Evolutionary conservation across 805 yeast genomes (phyloP).

Genomic region (Suhomyces pyralidae): DNA sequence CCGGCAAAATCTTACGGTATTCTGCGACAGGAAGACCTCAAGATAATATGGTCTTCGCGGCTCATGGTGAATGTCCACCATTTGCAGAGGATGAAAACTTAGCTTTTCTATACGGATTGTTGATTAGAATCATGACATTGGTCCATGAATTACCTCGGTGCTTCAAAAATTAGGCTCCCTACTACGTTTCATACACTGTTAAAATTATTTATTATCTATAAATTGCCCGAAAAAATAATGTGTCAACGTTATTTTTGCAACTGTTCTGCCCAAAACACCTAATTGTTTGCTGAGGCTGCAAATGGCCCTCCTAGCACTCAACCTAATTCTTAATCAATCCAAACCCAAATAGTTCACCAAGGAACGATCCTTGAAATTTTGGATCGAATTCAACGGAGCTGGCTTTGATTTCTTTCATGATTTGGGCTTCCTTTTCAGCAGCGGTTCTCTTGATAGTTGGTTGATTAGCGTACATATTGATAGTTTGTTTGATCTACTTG

Average conservation of each 20-base stretch:
- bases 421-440: slow-evolving; percentile 46
- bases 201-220: neutral
- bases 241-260: neutral
- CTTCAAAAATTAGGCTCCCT: neutral
- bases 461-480: slow-evolving; percentile 3
- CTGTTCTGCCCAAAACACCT: neutral
- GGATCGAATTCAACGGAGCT: slow-evolving; percentile 32
- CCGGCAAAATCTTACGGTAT: neutral
- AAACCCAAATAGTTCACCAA: slow-evolving; percentile 42
- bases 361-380: slow-evolving; percentile 39
- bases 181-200: neutral
- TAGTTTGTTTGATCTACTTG: neutral
- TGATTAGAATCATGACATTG: neutral
- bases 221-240: neutral
- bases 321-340: slow-evolving; percentile 9
- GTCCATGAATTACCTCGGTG: neutral
- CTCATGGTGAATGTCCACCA: neutral
- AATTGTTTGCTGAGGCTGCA: neutral
- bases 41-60: neutral
- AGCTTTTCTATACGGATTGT: neutral
- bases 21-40: neutral
- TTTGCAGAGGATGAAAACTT: neutral
- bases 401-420: slow-evolving; percentile 44
- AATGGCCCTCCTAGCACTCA: neutral
- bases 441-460: slow-evolving; percentile 15